phyloP scores from a whole-genome alignment of 306 rosid genomes.

The Ceratonia siliqua region DNA sequence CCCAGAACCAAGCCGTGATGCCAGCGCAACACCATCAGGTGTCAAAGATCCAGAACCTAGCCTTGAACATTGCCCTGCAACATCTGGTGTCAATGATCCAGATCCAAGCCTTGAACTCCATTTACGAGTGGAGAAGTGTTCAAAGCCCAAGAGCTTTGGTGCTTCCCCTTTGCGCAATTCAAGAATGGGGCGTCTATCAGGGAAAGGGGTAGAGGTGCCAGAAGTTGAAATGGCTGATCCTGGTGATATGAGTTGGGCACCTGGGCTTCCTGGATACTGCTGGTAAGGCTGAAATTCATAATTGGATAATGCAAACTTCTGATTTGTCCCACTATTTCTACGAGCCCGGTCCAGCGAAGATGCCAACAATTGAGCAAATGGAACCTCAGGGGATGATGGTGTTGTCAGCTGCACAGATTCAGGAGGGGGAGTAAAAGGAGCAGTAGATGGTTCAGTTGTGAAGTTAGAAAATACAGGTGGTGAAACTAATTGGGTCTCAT shows the following conservation, averaged over 20 bases:
- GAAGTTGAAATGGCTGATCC: conserved; percentile 92
- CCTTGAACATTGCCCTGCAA: conserved; percentile 74
- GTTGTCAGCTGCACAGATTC: conserved; percentile 93
- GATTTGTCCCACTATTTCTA: conserved; percentile 54
- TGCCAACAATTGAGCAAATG: conserved; percentile 91
- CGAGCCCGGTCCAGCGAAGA: conserved; percentile 76
- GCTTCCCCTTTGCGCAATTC: conserved; percentile 78
- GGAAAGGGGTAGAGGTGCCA: conserved; percentile 91
- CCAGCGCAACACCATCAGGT: conserved; percentile 74
- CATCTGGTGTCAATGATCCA: conserved; percentile 89
- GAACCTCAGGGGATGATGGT: conserved; percentile 98
- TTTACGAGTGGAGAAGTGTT: conserved; percentile 68
- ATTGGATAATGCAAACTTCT: conserved; percentile 71
- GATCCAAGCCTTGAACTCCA: conserved; percentile 91
- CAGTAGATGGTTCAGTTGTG: conserved; percentile 94
- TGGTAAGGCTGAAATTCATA: conserved; percentile 88
- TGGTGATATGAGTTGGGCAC: conserved; percentile 87
- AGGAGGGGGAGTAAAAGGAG: conserved; percentile 91
- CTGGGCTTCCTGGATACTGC: conserved; percentile 89
- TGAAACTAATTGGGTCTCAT: conserved; percentile 93
- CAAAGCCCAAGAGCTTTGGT: conserved; percentile 73
- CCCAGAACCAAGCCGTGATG: conserved; percentile 83
- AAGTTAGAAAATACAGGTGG: conserved; percentile 94
- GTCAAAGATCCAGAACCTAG: conserved; percentile 86
- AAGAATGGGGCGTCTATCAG: conserved; percentile 68